phyloP scores from a whole-genome alignment of 2,329 filamentous ascomycete species.

The Ophiosphaerella herpotricha region DNA sequence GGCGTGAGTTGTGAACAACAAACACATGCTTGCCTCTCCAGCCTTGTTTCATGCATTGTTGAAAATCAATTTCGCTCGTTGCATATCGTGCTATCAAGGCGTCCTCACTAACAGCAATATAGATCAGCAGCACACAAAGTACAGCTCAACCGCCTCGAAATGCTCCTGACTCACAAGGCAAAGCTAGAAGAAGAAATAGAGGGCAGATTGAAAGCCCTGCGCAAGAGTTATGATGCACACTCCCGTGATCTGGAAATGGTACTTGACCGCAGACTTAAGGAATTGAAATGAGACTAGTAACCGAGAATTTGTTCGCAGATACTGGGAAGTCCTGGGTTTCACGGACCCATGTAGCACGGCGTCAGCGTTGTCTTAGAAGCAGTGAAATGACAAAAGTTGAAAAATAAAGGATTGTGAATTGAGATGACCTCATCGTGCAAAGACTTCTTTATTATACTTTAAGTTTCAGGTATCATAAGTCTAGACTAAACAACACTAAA shows the following conservation, averaged over 20 bases:
- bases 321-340: too few relatives aligned
- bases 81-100: not conserved
- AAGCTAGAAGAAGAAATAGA: constrained; percentile 33
- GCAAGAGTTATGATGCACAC: constrained; percentile 23
- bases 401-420: too few relatives aligned
- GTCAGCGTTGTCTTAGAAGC: too few relatives aligned
- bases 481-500: not conserved
- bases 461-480: not conserved
- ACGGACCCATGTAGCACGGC: too few relatives aligned
- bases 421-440: not conserved
- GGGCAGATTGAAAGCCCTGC: constrained; percentile 18
- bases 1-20: constrained; percentile 25
- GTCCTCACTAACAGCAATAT: not conserved
- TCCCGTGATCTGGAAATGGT: constrained; percentile 29
- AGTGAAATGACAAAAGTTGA: too few relatives aligned
- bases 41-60: not conserved
- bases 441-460: not conserved
- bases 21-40: not conserved
- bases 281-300: constrained; percentile 18
- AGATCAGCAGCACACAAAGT: constrained; percentile 28
- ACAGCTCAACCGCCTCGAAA: constrained; percentile 27
- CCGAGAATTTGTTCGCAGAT: not conserved
- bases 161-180: constrained; percentile 28
- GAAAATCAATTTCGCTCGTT: too few relatives aligned
- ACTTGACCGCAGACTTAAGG: constrained; percentile 21